phyloP scores from a whole-genome alignment of 352 stramenopile species.

The Globisporangium nunn region DNA sequence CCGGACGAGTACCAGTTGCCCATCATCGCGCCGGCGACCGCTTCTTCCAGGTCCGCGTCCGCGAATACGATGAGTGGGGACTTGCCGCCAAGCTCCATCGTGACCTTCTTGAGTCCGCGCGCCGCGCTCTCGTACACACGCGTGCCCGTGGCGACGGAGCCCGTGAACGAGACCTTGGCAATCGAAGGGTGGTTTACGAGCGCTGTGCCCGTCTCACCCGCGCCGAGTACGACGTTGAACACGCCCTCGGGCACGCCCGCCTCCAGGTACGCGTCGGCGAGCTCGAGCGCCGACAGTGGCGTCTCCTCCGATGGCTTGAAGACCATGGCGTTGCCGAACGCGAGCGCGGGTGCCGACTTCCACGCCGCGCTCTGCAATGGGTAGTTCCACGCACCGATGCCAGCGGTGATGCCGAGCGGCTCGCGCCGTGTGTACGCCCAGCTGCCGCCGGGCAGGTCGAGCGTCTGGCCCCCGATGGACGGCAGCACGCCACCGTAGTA shows the following conservation, averaged over 20 bases:
- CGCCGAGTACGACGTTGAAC: conserved; percentile 76
- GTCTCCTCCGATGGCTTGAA: conserved; percentile 90
- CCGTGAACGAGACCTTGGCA: conserved; percentile 85
- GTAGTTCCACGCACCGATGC: conserved; percentile 84
- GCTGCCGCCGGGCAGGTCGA: conserved; percentile 53
- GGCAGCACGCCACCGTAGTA: conserved; percentile 67
- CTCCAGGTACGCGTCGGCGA: conserved; percentile 62
- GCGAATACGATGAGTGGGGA: conserved; percentile 85
- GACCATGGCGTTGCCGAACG: conserved; percentile 89
- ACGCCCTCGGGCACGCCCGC: conserved; percentile 65
- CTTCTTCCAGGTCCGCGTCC: conserved; percentile 76
- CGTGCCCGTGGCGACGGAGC: conserved; percentile 61
- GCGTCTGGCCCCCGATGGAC: conserved; percentile 60
- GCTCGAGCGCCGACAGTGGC: conserved; percentile 57
- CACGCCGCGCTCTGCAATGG: conserved; percentile 71
- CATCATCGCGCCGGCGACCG: conserved; percentile 77
- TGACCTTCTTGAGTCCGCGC: conserved; percentile 79
- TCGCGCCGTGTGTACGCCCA: conserved; percentile 77
- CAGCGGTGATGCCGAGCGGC: conserved; percentile 60
- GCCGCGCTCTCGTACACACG: conserved; percentile 67
- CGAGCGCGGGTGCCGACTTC: conserved; percentile 76
- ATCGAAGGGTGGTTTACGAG: conserved; percentile 47
- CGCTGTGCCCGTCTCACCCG: conserved; percentile 42
- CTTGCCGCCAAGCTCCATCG: conserved; percentile 89
- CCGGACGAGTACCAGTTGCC: conserved; percentile 85